Conservation (phyloP, 2,329 filamentous ascomycete genomes). For the Penicillium sp. region DNA sequence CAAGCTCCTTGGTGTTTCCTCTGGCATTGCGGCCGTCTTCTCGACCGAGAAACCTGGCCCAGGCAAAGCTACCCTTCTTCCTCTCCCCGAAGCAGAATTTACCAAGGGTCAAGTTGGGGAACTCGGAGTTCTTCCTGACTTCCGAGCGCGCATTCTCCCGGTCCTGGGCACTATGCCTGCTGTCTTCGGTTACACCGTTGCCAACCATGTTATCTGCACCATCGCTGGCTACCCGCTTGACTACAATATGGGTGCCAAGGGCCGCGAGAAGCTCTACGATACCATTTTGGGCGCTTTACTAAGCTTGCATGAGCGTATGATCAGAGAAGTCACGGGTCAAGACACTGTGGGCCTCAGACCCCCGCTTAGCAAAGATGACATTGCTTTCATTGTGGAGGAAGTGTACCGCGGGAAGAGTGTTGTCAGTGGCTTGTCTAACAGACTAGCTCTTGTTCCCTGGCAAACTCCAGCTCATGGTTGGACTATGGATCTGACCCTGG, state of each 20-base stretch:
- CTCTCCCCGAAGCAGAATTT: slow-evolving; percentile 83
- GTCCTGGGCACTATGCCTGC: slow-evolving; percentile 97
- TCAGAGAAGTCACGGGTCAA: slow-evolving; percentile 50
- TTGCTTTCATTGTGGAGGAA: slow-evolving; percentile 86
- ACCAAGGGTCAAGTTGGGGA: slow-evolving; percentile 80
- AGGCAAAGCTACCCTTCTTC: slow-evolving; percentile 85
- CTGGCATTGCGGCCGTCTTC: slow-evolving; percentile 86
- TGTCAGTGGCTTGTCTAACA: slow-evolving; percentile 74
- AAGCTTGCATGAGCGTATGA: slow-evolving; percentile 71
- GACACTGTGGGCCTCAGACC: slow-evolving; percentile 70
- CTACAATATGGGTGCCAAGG: slow-evolving; percentile 76
- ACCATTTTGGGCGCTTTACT: slow-evolving; percentile 72
- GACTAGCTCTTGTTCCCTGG: slow-evolving; percentile 80
- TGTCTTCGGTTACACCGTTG: slow-evolving; percentile 85
- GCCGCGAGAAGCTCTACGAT: slow-evolving; percentile 88
- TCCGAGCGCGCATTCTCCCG: slow-evolving; percentile 88
- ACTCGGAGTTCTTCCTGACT: slow-evolving; percentile 83
- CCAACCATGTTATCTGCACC: slow-evolving; percentile 86
- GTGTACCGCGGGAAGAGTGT: slow-evolving; percentile 79
- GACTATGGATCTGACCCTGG: slow-evolving; percentile 58
- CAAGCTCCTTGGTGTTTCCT: slow-evolving; percentile 70
- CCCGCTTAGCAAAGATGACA: slow-evolving; percentile 72
- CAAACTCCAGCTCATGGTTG: slow-evolving; percentile 59
- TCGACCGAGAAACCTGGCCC: slow-evolving; percentile 86
- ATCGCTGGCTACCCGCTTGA: slow-evolving; percentile 73